Evolutionary conservation across 352 stramenopile species (phyloP).

Genomic region (Globisporangium mamillatum): DNA sequence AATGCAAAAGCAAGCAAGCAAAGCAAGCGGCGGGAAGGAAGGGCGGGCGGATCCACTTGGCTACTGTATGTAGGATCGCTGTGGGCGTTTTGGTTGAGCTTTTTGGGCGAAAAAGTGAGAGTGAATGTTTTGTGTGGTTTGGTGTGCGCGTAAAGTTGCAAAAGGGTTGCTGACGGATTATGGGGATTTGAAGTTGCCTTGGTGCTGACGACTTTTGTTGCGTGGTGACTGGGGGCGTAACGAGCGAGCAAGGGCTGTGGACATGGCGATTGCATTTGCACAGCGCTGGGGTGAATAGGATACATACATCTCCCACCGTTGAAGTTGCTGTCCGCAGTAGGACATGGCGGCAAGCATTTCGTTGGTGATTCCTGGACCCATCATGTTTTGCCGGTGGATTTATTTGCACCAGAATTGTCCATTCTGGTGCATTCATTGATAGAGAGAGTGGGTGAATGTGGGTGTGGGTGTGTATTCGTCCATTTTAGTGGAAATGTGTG

Average conservation of each 20-base stretch:
- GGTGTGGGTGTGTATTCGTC: background rate
- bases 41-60: background rate
- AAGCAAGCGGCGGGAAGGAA: background rate
- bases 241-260: background rate
- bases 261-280: background rate
- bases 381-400: background rate
- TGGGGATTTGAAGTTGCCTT: background rate
- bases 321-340: background rate
- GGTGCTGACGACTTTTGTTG: background rate
- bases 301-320: background rate
- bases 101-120: background rate
- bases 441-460: background rate
- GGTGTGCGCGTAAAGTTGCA: background rate
- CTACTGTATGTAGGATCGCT: background rate
- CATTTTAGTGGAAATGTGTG: background rate
- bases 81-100: background rate
- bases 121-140: conserved; percentile 1
- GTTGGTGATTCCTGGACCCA: background rate
- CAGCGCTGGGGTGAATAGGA: background rate
- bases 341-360: background rate
- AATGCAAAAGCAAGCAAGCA: background rate
- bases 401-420: background rate
- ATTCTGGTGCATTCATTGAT: background rate
- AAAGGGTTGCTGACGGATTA: background rate
- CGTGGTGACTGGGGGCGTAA: background rate